Evolutionary conservation across 2,329 filamentous ascomycete genomes (phyloP).

Genomic region (Aspergillus ruber): DNA sequence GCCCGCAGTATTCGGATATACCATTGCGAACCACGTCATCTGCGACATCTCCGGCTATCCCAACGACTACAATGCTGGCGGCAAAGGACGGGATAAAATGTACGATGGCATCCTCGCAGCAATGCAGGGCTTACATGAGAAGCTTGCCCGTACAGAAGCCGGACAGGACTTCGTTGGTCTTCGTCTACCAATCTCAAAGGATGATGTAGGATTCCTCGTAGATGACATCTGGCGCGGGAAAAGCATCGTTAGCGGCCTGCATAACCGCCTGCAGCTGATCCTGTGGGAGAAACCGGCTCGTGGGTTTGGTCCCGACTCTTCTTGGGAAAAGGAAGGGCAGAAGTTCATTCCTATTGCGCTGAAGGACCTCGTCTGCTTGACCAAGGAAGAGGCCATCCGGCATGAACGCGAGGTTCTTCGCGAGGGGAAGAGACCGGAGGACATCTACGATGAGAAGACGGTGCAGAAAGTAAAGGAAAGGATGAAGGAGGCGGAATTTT

Average conservation of each 20-base stretch:
- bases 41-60: conserved; percentile 76
- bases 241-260: conserved; percentile 74
- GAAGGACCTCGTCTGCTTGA: conserved; percentile 79
- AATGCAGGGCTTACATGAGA: conserved; percentile 73
- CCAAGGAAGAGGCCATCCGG: conserved; percentile 74
- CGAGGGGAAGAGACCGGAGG: conserved; percentile 59
- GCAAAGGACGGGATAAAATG: conserved; percentile 81
- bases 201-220: conserved; percentile 79
- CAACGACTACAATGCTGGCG: conserved; percentile 66
- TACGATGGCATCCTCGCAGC: conserved; percentile 75
- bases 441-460: conserved; percentile 66
- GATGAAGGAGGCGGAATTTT: conserved; percentile 59
- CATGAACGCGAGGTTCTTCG: conserved; percentile 77
- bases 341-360: conserved; percentile 65
- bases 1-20: conserved; percentile 92
- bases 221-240: conserved; percentile 84
- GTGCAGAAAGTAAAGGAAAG: conserved; percentile 62
- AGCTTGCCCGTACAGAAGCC: conserved; percentile 54
- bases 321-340: conserved; percentile 59
- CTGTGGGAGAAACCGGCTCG: conserved; percentile 66
- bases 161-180: conserved; percentile 59
- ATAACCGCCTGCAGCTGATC: conserved; percentile 71
- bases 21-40: conserved; percentile 87
- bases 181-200: conserved; percentile 67
- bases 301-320: conserved; percentile 57